Base-by-base conservation (phyloP, 495 filamentous ascomycete genomes). In the Umbilicaria muhlenbergii region DNA sequence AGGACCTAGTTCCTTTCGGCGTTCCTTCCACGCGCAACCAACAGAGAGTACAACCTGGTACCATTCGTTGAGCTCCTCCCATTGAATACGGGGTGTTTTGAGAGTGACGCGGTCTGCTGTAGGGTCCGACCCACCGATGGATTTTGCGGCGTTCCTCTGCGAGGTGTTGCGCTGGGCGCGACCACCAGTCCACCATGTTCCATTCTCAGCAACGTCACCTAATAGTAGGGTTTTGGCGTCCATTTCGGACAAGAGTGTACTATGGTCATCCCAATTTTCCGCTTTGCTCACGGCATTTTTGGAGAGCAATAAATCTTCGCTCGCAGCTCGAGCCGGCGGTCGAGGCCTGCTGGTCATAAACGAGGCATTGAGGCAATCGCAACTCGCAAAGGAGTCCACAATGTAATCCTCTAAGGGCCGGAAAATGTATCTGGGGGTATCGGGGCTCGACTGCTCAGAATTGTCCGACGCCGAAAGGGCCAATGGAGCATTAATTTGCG, bases 171-270 rank as follows among this genome's bases (percentile, higher is more conserved):
- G 17, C 38, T 51, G 43, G 15, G 19, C 41, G 33, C 14, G 46
- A 42, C 36, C 35, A 16, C 77, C 79, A 41, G 75, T 81, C 83
- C 83, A 91, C 85, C 83, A 91, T 12, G 73, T 73, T 2, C 84
- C 84, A 55, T 89, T 91, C 57, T 91, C 83, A 0, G 79, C 80
- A 47, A 91, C 63, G 46, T 89, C 75, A 12, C 84, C 85, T n/a
- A 86, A 56, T 11, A 89, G 67, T 11, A 91, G 65, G 0, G 82
- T 78, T 58, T 88, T 91, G 0, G 81, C 74, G 57, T 91, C 85
- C 19, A 86, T 59, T 41, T 77, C 71, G 19, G 71, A 73, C 3
- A 71, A 48, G 7, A 52, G 52, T 10, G 56, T 47, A 28, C 62
- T 44, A 1, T 39, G 38, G 10, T 42, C 41, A 24, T 32, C 58